Percentiles rank a stretch among this genome's conserved stretches.
phyloP scores from a whole-genome alignment of 805 yeast species.

The Saccharomyces jurei region DNA sequence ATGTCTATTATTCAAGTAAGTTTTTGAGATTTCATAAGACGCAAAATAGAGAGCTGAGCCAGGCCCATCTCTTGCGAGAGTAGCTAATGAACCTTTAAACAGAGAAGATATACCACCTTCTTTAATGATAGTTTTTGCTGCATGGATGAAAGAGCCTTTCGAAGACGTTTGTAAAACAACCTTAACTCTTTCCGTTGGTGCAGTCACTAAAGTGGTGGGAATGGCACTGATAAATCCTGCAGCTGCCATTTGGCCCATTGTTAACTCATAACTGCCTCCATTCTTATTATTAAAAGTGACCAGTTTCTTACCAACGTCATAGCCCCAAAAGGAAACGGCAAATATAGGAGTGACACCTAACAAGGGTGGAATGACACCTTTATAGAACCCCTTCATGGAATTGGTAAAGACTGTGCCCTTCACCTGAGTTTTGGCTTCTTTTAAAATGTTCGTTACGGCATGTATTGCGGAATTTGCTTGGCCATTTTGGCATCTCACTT shows the following conservation, averaged over 20 bases:
- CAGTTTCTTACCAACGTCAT: constrained; percentile 80
- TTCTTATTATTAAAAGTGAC: constrained; percentile 41
- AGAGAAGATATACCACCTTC: constrained; percentile 80
- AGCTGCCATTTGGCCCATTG: constrained; percentile 65
- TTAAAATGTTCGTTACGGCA: constrained; percentile 63
- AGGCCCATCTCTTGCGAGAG: constrained; percentile 94
- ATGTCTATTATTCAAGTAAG: constrained; percentile 40
- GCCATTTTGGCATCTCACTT: constrained; percentile 81
- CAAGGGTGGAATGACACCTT: constrained; percentile 91
- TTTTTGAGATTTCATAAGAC: constrained; percentile 78
- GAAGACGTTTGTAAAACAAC: constrained; percentile 80
- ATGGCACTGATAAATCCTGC: constrained; percentile 94
- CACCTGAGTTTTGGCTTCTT: constrained; percentile 52
- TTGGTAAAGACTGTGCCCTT: constrained; percentile 11
- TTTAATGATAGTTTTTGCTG: constrained; percentile 58
- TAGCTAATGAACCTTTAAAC: constrained; percentile 86
- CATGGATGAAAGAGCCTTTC: constrained; percentile 29
- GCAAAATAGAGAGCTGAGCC: constrained; percentile 95
- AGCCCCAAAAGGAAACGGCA: constrained; percentile 98
- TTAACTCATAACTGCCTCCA: constrained; percentile 30
- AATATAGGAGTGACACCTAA: constrained; percentile 98
- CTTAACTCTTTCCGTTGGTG: constrained; percentile 93
- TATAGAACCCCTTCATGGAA: constrained; percentile 57
- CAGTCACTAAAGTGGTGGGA: constrained; percentile 94
- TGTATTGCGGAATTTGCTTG: constrained; percentile 52